Percentiles rank a stretch among this genome's conserved stretches.
phyloP scores from a whole-genome alignment of 2,329 filamentous ascomycete genomes.

The Cladophialophora chaetospira region DNA sequence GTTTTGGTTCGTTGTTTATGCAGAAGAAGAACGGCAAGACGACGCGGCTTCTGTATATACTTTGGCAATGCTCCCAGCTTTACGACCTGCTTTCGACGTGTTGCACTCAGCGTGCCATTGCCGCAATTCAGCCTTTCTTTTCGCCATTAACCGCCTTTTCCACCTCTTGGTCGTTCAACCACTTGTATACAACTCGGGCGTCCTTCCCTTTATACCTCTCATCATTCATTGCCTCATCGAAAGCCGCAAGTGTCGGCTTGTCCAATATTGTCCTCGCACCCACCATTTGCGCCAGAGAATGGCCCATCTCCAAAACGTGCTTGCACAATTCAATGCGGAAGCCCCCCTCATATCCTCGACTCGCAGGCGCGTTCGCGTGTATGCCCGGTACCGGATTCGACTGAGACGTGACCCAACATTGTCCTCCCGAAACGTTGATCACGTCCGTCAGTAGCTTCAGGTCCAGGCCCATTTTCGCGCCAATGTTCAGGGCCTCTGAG shows the following conservation, averaged over 20 bases:
- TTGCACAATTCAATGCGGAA: conserved; percentile 62
- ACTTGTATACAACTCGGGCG: conserved; percentile 60
- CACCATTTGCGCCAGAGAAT: conserved; percentile 57
- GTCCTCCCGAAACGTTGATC: conserved; percentile 33
- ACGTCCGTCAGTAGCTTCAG: conserved; percentile 36
- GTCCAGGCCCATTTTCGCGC: conserved; percentile 35
- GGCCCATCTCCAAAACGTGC: conserved; percentile 60
- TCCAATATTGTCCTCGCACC: conserved; percentile 55
- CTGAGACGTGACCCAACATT: conserved; percentile 36
- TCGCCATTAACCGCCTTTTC: conserved; percentile 1
- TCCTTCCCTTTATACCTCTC: conserved; percentile 56
- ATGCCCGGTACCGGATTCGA: conserved; percentile 42
- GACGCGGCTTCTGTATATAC: too few species aligned
- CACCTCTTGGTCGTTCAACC: conserved; percentile 46
- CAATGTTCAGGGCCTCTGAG: conserved; percentile 37
- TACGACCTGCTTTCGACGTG: too few species aligned
- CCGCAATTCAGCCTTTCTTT: too few species aligned
- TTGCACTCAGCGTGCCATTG: too few species aligned
- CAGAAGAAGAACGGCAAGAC: too few species aligned
- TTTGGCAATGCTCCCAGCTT: too few species aligned
- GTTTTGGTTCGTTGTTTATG: too few species aligned
- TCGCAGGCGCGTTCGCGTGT: conserved; percentile 44
- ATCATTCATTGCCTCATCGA: conserved; percentile 55
- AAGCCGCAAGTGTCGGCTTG: conserved; percentile 53
- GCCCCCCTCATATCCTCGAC: conserved; percentile 42